Evolutionary conservation across 2,329 filamentous ascomycete genomes (phyloP), one percentile per base, ranked within the genome.

Genomic region (Colletotrichum eremochloae): DNA sequence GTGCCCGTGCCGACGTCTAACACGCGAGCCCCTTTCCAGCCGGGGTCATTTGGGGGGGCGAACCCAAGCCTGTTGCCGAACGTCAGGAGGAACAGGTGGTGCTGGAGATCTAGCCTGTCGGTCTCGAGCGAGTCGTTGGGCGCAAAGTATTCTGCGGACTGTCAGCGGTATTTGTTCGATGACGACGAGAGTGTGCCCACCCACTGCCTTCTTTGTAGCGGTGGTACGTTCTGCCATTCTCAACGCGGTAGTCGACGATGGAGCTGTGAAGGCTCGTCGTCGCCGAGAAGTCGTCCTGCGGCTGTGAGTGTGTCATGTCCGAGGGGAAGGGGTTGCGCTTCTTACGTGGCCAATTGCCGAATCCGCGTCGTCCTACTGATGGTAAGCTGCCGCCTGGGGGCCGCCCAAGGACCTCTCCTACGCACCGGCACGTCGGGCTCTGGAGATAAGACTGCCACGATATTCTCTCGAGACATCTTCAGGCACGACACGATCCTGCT

Each of bases 171-270:
- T 14, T 40, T 18, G n/a, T 14, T 40, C 11, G 38, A 40, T 7
- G 62, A 24, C 9, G 18, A 20, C 36, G 40, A n/a, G 29, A 6
- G 31, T n/a, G 24, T n/a, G 46, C 38, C n/a, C 18, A 55, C 52
- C 42, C 40, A 69, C 67, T 69, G 14, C 61, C 61, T 42, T 66
- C 61, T 36, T 55, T 61, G 18, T 61, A 81, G 2, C 80, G 74
- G 60, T 82, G 79, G 42, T 82, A 83, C 0, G 80, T 82, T 33
- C 82, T 72, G 5, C 81, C 81, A 67, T 83, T 81, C 64, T 83
- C 82, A n/a, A 78, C 76, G 6, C 81, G 79, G 71, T 80, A 81
- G 18, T 78, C 74, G 42, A 79, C 60, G 56, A 84, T 82, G 61
- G 81, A 83, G 1, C 81, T 81, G 14, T 75, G 74, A 15, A 81